Evolutionary conservation across 2,329 filamentous ascomycete genomes (phyloP).

Genomic region (Fusarium sp.): DNA sequence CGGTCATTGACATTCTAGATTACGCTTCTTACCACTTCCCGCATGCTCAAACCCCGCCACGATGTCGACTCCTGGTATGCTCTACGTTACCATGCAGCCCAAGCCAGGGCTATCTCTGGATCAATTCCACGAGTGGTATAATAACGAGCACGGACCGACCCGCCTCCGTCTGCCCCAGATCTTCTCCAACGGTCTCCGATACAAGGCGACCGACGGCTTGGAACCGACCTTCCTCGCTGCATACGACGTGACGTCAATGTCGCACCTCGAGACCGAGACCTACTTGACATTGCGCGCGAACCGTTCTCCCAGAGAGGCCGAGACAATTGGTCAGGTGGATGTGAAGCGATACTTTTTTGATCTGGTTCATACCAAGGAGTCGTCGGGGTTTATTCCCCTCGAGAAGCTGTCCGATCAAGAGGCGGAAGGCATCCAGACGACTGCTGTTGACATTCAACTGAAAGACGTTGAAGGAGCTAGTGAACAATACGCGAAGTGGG

Average conservation of each 20-base stretch:
- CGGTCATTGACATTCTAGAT: neutral
- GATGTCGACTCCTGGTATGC: constrained; percentile 71
- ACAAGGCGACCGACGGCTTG: constrained; percentile 73
- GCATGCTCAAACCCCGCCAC: constrained; percentile 3
- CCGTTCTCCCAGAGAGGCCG: constrained; percentile 65
- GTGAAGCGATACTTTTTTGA: constrained; percentile 81
- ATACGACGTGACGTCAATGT: constrained; percentile 85
- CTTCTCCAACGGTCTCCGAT: constrained; percentile 82
- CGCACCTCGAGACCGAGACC: constrained; percentile 74
- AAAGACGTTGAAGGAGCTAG: constrained; percentile 62
- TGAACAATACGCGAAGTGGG: constrained; percentile 74
- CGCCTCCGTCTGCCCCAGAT: constrained; percentile 82
- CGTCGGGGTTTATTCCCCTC: constrained; percentile 67
- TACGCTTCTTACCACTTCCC: neutral
- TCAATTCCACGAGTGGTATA: constrained; percentile 93
- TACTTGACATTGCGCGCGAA: constrained; percentile 76
- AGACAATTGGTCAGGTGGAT: constrained; percentile 67
- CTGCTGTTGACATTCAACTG: constrained; percentile 71
- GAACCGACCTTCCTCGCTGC: constrained; percentile 80
- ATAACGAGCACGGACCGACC: constrained; percentile 89
- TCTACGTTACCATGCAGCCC: constrained; percentile 91
- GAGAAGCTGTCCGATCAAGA: constrained; percentile 71
- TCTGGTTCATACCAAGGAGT: constrained; percentile 67
- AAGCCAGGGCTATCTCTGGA: constrained; percentile 71
- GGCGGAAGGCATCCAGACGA: constrained; percentile 69